phyloP scores from a whole-genome alignment of 306 rosid genomes.

The Sphenostylis stenocarpa region DNA sequence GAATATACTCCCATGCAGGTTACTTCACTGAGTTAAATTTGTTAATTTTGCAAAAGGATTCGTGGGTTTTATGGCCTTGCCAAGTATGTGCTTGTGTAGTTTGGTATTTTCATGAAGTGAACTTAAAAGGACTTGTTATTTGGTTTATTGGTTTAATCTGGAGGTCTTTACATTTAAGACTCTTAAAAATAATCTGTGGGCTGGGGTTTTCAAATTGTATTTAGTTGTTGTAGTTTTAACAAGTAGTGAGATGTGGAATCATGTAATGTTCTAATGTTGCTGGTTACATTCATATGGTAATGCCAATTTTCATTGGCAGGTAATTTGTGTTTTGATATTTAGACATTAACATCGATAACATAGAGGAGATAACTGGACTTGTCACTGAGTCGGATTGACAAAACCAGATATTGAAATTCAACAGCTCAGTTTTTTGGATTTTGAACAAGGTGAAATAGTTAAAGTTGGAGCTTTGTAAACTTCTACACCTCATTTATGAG shows the following conservation, averaged over 20 bases:
- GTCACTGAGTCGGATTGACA: background rate
- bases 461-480: constrained; percentile 16
- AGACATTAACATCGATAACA: background rate
- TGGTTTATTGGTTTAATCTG: constrained; percentile 18
- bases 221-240: background rate
- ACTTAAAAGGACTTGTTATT: background rate
- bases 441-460: background rate
- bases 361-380: constrained; percentile 1
- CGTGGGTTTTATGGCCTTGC: background rate
- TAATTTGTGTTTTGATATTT: constrained; percentile 6
- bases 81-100: constrained; percentile 1
- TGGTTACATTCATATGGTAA: constrained; percentile 13
- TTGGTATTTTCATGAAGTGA: background rate
- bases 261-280: background rate
- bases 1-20: constrained; percentile 11
- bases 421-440: background rate
- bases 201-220: background rate
- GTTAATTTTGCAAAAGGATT: constrained; percentile 12
- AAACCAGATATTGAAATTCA: constrained; percentile 19
- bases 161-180: background rate
- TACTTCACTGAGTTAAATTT: constrained; percentile 9
- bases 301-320: background rate
- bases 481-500: constrained; percentile 11
- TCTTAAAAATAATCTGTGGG: background rate
- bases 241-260: background rate